Evolutionary conservation across 1,284 basidiomycete species (phyloP).

Genomic region (Entoloma clypeatum): DNA sequence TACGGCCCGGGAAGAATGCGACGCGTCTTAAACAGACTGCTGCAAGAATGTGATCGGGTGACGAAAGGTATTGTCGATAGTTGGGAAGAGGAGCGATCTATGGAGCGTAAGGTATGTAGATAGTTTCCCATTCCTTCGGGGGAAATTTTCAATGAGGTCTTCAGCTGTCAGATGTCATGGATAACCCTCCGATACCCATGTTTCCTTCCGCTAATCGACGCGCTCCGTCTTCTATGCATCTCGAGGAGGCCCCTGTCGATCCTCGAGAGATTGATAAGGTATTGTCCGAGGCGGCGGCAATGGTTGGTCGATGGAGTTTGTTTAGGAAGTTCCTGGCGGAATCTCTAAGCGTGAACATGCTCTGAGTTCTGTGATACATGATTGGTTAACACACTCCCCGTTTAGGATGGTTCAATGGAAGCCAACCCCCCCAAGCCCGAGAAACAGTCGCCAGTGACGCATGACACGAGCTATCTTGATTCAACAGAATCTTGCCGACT

Average conservation of each 20-base stretch:
- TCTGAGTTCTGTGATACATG: background rate
- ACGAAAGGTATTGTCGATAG: conserved; percentile 73
- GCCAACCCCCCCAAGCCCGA: background rate
- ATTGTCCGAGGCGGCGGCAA: conserved; percentile 81
- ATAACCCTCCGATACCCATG: conserved; percentile 39
- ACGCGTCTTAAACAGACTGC: conserved; percentile 71
- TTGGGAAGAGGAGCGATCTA: conserved; percentile 86
- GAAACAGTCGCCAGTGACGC: conserved; percentile 14
- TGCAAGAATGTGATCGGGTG: conserved; percentile 86
- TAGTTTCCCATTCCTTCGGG: conserved; percentile 1
- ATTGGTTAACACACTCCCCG: background rate
- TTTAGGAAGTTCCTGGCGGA: conserved; percentile 86
- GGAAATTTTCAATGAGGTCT: conserved; percentile 8
- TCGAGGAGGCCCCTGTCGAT: conserved; percentile 73
- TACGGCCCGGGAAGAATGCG: conserved; percentile 88
- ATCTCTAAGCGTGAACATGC: conserved; percentile 51
- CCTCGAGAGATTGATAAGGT: conserved; percentile 88
- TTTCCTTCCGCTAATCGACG: conserved; percentile 37
- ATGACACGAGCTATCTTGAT: conserved; percentile 33
- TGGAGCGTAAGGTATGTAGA: conserved; percentile 62
- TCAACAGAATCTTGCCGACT: conserved; percentile 52
- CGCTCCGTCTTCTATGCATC: conserved; percentile 26
- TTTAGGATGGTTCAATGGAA: conserved; percentile 16
- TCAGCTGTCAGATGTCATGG: conserved; percentile 49
- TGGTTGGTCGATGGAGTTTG: conserved; percentile 89